phyloP scores from a whole-genome alignment of 2,329 filamentous ascomycete species.

The Coniella lustricola region DNA sequence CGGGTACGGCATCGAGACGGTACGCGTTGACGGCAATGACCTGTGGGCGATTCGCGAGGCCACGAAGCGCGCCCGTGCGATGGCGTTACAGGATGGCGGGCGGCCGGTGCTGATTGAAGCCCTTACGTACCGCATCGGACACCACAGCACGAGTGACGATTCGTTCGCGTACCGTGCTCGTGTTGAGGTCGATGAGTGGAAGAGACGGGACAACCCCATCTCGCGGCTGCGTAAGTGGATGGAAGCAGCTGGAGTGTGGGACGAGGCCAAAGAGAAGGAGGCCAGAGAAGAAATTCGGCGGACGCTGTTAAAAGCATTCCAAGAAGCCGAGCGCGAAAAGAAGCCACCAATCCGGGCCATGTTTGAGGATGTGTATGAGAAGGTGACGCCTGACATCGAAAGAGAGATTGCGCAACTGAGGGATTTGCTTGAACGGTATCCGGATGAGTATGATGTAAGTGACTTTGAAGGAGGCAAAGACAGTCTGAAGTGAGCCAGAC shows the following conservation, averaged over 20 bases:
- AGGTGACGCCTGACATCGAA: conserved; percentile 55
- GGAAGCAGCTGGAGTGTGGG: conserved; percentile 76
- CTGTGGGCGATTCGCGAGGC: conserved; percentile 70
- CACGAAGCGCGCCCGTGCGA: conserved; percentile 61
- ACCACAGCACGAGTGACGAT: conserved; percentile 95
- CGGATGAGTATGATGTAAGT: conserved; percentile 74
- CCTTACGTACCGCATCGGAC: conserved; percentile 93
- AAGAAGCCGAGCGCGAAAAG: conserved; percentile 73
- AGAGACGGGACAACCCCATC: conserved; percentile 37
- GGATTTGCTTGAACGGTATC: conserved; percentile 76
- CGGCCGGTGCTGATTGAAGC: conserved; percentile 83
- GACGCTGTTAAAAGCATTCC: conserved; percentile 76
- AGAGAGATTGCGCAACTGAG: conserved; percentile 69
- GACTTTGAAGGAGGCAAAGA: conserved; percentile 27
- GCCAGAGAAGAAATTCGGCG: conserved; percentile 27
- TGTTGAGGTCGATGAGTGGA: conserved; percentile 89
- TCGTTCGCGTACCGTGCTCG: conserved; percentile 91
- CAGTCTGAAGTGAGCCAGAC: conserved; percentile 19
- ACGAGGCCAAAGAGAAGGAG: conserved; percentile 69
- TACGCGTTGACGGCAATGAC: conserved; percentile 76
- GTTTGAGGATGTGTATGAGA: conserved; percentile 88
- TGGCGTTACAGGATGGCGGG: conserved; percentile 75
- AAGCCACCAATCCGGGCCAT: conserved; percentile 64
- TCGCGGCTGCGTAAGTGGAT: conserved; percentile 56
- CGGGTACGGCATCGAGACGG: conserved; percentile 78